A percentile compares a stretch with the other conserved stretches of the same genome.
phyloP scores from a whole-genome alignment of 225 moss, liverwort and hornwort genomes.

The Bryoerythrophyllum caledonicum region DNA sequence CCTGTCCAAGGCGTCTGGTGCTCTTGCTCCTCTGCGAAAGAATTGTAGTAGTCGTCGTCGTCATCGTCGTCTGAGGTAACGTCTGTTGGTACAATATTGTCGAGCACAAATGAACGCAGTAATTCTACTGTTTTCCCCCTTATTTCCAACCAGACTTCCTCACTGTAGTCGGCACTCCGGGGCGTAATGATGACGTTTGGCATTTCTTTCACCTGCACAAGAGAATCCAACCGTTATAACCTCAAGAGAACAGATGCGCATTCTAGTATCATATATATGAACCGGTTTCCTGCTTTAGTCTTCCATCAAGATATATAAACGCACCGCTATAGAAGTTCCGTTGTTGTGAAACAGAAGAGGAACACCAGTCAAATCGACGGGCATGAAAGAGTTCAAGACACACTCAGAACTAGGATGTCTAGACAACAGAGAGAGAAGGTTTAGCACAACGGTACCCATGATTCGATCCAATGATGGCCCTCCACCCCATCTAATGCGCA shows the following conservation, averaged over 20 bases:
- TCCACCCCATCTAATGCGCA: slow-evolving; percentile 94
- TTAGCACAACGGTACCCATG: slow-evolving; percentile 65
- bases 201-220: slow-evolving; percentile 82
- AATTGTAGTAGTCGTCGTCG: slow-evolving; percentile 66
- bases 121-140: slow-evolving; percentile 76
- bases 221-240: slow-evolving; percentile 19
- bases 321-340: background rate
- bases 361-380: background rate
- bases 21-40: slow-evolving; percentile 58
- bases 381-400: background rate
- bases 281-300: background rate
- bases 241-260: slow-evolving; percentile 4
- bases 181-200: slow-evolving; percentile 84
- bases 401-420: background rate
- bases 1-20: slow-evolving; percentile 46
- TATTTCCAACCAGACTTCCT: slow-evolving; percentile 95
- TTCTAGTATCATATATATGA: background rate
- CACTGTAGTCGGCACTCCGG: slow-evolving; percentile 93
- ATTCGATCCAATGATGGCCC: slow-evolving; percentile 95
- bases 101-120: slow-evolving; percentile 76
- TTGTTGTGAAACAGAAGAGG: background rate
- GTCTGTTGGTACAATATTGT: slow-evolving; percentile 62
- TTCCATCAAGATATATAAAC: background rate
- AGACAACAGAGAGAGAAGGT: background rate
- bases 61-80: slow-evolving; percentile 80